These are phyloP conservation scores for Chlorella vulgaris DNA, from an alignment of 139 green algal genomes.

Conservation along the genomic window DNA sequence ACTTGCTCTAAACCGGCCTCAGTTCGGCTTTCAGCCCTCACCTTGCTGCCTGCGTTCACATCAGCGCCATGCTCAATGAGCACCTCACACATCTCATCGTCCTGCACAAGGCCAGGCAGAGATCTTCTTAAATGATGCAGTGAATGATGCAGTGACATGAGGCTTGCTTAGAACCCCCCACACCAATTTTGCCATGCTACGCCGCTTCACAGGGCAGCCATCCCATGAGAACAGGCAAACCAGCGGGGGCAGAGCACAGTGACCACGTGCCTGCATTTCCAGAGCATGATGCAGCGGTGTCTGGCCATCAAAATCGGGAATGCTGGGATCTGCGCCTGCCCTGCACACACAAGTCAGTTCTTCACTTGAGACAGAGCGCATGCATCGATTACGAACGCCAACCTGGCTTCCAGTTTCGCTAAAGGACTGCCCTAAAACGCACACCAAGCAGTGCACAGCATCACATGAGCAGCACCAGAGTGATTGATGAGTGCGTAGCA, in stretches of 20 bases:
- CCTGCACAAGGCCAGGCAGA: conserved; percentile 20
- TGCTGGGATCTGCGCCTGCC: conserved; percentile 33
- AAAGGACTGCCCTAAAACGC: too few species aligned
- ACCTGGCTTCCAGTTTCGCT: too few species aligned
- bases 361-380: not conserved
- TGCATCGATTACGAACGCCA: not conserved
- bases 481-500: too few species aligned
- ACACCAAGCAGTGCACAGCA: too few species aligned
- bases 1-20: too few species aligned
- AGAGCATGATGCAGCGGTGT: conserved; percentile 61
- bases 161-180: too few species aligned
- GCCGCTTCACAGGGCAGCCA: too few species aligned
- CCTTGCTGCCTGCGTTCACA: conserved; percentile 49
- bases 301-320: conserved; percentile 57
- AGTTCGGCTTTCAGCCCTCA: too few species aligned
- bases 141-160: too few species aligned
- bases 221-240: not conserved
- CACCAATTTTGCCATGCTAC: too few species aligned
- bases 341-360: not conserved
- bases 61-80: conserved; percentile 52
- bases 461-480: too few species aligned
- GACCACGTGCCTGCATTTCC: conserved; percentile 36
- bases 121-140: too few species aligned
- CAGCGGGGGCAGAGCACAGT: not conserved
- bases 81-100: conserved; percentile 38